These are phyloP conservation scores for Lippia alba DNA, from an alignment of 305 asterid species.

Conservation along the genomic window DNA sequence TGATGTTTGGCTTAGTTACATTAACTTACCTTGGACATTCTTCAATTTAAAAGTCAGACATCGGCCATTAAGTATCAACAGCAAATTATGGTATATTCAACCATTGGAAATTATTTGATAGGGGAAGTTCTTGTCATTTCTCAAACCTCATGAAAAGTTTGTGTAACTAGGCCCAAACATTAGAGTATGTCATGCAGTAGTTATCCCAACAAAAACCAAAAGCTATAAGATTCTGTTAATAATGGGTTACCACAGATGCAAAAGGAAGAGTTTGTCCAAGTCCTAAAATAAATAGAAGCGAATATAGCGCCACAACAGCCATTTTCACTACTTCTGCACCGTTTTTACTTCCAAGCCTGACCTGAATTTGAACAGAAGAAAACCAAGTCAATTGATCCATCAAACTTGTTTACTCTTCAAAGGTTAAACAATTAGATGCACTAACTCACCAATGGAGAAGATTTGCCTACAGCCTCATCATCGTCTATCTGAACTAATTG, in stretches of 20 bases:
- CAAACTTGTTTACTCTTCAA: conserved; percentile 1
- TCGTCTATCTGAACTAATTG: conserved; percentile 61
- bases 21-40: no score
- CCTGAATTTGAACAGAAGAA: conserved; percentile 51
- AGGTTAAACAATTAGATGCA: neutral
- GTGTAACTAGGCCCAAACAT: no score
- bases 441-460: conserved; percentile 82
- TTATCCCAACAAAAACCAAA: neutral
- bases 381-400: conserved; percentile 3
- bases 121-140: no score
- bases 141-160: no score
- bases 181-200: no score
- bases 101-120: no score
- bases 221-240: neutral
- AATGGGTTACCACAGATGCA: conserved; percentile 63
- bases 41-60: no score
- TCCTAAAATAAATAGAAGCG: conserved; percentile 63
- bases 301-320: conserved; percentile 58
- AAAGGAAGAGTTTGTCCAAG: conserved; percentile 69
- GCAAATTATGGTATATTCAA: no score
- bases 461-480: conserved; percentile 83
- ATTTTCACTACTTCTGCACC: conserved; percentile 71
- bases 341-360: conserved; percentile 72
- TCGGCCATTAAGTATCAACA: no score
- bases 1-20: no score